Base-by-base conservation (phyloP, 257 asterid species). In the Nicotiana noctiflora region DNA sequence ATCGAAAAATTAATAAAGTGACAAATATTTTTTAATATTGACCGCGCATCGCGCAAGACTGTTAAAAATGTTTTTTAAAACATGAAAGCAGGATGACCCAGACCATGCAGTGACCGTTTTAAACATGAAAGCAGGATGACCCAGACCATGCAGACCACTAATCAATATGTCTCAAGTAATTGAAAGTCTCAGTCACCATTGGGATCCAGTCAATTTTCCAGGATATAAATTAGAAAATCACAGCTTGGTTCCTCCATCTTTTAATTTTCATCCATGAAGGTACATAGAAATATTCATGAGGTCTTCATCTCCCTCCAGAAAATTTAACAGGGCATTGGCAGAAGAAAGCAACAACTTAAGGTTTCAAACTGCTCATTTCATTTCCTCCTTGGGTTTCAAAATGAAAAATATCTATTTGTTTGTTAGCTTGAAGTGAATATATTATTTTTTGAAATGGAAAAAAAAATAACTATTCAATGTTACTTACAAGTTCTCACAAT, bases 231-330 rank as follows among this genome's bases (percentile, higher is more conserved):
- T 44, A 6, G 77, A 40, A 32, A n/a, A 40, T 56, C 21, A 44
- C 77, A 40, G 57, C 34, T 70, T n/a, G 21, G 77, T 70, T 59
- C 34, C 21, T 70, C 59, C 59, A 70, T 70, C 77, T 70, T 44
- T 44, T 34, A 70, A 21, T 46, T 70, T 70, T 70, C 77, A 70
- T 70, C 59, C 59, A 70, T 44, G 77, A 70, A 70, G 57, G 77
- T 44, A 13, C 59, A 70, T 70, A 44, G 77, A 32, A 70, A 70
- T 70, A 44, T 10, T 70, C 77, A 44, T 13, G 77, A 70, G 37
- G 77, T 70, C 59, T 70, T 44, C 55, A 44, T 70, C 34, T 44
- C 46, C 46, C 77, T 70, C 77, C 34, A 70, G 34, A 70, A 37
- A 70, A 44, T 44, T 44, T 21, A 32, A 68, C 77, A 21, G 77